Base-by-base conservation (phyloP, 2,329 filamentous ascomycete species). In the Fusarium pilosicola region DNA sequence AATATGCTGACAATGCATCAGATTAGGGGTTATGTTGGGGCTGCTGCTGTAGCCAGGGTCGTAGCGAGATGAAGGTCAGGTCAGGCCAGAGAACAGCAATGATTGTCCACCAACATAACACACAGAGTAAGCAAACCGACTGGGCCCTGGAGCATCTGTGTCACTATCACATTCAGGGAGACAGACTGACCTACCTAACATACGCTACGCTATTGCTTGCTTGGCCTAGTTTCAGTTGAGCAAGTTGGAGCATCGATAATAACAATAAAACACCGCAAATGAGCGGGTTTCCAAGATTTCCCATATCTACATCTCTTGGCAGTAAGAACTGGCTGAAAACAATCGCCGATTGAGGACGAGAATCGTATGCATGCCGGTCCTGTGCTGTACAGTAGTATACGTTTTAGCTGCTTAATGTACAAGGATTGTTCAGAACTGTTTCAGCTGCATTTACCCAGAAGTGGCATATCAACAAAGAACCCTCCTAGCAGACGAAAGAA, bases 1-100 rank as follows among this genome's bases (percentile, higher is more conserved):
- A 66, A 65, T 65, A 61, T 55, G 71, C 55, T 69, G 38, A 41
- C 36, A 62, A 48, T 60, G 54, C 45, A 39, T 36, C 26, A 7
- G 28, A 55, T 60, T 61, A 71, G 65, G 74, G 72, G 41, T 49
- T 49, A 26, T 58, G 55, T 58, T 54, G 64, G 65, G 68, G 69
- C 61, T 56, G 36, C 22, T 52, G n/a, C 34, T 34, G 39, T 58
- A 61, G 66, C 73, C 63, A 68, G 76, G 76, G 68, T 71, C 13
- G 51, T 69, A 75, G 75, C 70, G 75, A 77, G 70, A 76, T 76
- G 75, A 75, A 65, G 55, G 51, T 34, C 65, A 49, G 58, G 34
- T 34, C 68, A 45, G 51, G 52, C 39, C 68, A 52, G 44, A 60
- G 67, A 55, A 54, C 46, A 66, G 62, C 63, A 59, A 57, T 42